Base-by-base conservation (phyloP, 805 yeast species). In the Metschnikowia vanudenii region DNA sequence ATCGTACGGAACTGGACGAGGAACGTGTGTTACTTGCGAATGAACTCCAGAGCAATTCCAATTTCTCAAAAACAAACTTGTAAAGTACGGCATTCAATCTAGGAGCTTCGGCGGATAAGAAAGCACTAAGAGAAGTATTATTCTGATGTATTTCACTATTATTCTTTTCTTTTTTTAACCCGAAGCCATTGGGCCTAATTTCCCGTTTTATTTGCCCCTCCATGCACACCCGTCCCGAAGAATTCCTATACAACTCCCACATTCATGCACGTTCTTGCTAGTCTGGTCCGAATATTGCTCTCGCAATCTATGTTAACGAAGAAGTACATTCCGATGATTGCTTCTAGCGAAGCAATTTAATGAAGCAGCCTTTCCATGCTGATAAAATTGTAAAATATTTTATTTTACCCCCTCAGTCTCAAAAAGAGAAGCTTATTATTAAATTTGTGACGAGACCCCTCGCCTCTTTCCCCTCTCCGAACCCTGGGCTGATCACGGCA, bases 401-500 rank as follows among this genome's bases (percentile, higher is more conserved):
- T 20, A 7, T 4, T 20, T n/a, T n/a, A n/a, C n/a, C n/a, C n/a
- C 24, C 24, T 20, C 7, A 20, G 4, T 20, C 24, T 20, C 24
- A 20, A 20, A 20, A 5, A 7, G 24, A 20, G 12, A 12, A 26
- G 28, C 9, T 26, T 26, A 10, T 14, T 30, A 6, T 30, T 30
- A 13, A 17, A n/a, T 16, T 30, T 13, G 3, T 3, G 33, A 13
- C 17, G 36, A 8, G 29, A 26, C 40, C 40, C 22, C 32, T 16
- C 11, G 22, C 18, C 26, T 12, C 28, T 14, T 19, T 20, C 47
- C 43, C 41, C 37, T 44, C 43, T 20, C 40, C 22, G 26, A 4
- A 10, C 37, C 36, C 40, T 34, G 37, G 22, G 20, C 26, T 40
- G 48, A 45, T 40, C 48, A 45, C 44, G 40, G 31, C 40, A n/a